A percentile compares a stretch with the other conserved stretches of the same genome.
Conservation (phyloP, 2,329 filamentous ascomycete genomes). For the Aspergillus viridinutans region DNA sequence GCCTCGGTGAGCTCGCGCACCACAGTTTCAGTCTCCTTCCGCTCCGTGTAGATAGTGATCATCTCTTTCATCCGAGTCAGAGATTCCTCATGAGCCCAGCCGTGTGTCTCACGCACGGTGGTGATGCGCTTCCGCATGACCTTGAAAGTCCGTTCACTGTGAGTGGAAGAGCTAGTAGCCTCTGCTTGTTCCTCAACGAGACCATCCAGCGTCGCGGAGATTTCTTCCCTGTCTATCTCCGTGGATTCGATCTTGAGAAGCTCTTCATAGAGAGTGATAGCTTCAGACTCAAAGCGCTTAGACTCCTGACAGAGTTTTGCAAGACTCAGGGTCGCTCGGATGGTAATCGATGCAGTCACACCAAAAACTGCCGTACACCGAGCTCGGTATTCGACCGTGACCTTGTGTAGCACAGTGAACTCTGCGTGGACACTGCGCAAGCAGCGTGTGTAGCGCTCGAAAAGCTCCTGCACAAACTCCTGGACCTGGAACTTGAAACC, state of each 20-base stretch:
- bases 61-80: conserved; percentile 36
- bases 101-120: conserved; percentile 28
- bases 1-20: conserved; percentile 32
- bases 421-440: conserved; percentile 32
- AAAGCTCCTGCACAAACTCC: conserved; percentile 30
- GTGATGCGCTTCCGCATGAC: conserved; percentile 29
- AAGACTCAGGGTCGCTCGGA: conserved; percentile 34
- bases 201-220: conserved; percentile 31
- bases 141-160: conserved; percentile 27
- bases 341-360: conserved; percentile 32
- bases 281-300: conserved; percentile 32
- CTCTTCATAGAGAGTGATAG: conserved; percentile 36
- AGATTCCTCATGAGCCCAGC: conserved; percentile 40
- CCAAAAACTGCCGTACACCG: conserved; percentile 35
- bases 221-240: conserved; percentile 32
- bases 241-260: conserved; percentile 31
- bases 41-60: conserved; percentile 32
- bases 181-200: conserved; percentile 37
- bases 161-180: conserved; percentile 23
- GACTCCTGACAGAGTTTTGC: conserved; percentile 39
- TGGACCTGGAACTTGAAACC: conserved; percentile 32
- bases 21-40: conserved; percentile 29
- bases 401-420: conserved; percentile 29
- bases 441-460: conserved; percentile 33
- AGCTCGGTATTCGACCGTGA: conserved; percentile 31